phyloP scores from a whole-genome alignment of 1,284 basidiomycete species.

The Laetiporus sulphureus region DNA sequence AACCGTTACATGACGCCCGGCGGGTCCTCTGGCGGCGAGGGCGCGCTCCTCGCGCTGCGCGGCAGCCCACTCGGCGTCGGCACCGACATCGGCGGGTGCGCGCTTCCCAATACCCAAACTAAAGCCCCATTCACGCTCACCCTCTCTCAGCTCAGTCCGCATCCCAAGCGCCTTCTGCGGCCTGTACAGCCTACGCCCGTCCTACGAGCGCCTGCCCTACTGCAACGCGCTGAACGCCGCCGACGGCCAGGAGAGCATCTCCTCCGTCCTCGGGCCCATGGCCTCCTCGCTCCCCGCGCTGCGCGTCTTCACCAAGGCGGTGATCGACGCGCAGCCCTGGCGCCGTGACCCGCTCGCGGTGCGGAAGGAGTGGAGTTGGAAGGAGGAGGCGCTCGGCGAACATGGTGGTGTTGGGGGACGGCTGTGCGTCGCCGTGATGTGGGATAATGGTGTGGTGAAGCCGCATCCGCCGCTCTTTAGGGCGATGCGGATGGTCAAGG shows the following conservation, averaged over 20 bases:
- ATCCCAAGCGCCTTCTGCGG: constrained; percentile 49
- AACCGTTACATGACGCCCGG: constrained; percentile 48
- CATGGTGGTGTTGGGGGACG: constrained; percentile 45
- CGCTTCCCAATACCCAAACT: background rate
- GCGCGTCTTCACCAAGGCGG: constrained; percentile 44
- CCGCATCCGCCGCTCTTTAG: constrained; percentile 70
- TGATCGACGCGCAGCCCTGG: constrained; percentile 75
- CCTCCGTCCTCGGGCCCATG: constrained; percentile 52
- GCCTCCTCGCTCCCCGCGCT: constrained; percentile 37
- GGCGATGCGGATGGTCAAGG: constrained; percentile 52
- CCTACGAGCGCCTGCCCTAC: constrained; percentile 49
- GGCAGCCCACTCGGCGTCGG: constrained; percentile 62
- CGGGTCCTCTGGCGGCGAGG: constrained; percentile 59
- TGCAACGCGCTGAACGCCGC: constrained; percentile 37
- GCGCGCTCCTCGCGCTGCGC: constrained; percentile 46
- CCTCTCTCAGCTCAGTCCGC: constrained; percentile 38
- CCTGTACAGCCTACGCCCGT: constrained; percentile 48
- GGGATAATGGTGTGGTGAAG: constrained; percentile 53
- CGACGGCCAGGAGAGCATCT: constrained; percentile 46
- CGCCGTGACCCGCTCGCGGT: constrained; percentile 55
- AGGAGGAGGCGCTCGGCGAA: constrained; percentile 50
- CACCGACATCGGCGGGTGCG: constrained; percentile 61
- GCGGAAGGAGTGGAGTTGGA: constrained; percentile 60
- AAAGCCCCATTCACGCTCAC: background rate
- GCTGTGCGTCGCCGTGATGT: constrained; percentile 58